These are phyloP conservation scores for Alternaria sp. DNA, from an alignment of 2,329 filamentous ascomycete genomes.

Conservation along the genomic window DNA sequence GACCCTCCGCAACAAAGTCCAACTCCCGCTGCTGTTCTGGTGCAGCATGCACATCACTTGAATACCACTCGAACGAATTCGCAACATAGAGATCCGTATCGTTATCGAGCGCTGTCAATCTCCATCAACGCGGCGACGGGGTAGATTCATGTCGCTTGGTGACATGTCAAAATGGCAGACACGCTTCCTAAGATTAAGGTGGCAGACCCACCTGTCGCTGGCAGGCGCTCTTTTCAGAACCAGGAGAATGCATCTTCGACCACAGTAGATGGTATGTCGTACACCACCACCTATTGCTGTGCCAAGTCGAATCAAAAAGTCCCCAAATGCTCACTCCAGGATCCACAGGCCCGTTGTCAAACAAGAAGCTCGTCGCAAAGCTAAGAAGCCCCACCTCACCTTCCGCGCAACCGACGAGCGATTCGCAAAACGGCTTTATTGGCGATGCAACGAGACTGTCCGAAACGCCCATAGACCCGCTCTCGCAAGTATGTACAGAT, in stretches of 20 bases:
- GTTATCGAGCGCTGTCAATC: background rate
- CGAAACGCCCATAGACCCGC: constrained; percentile 67
- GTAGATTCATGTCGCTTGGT: constrained; percentile 26
- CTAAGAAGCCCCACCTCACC: constrained; percentile 37
- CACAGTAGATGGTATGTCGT: constrained; percentile 40
- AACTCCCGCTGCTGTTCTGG: background rate
- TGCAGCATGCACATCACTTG: constrained; percentile 2
- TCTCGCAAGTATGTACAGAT: constrained; percentile 67
- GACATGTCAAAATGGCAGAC: constrained; percentile 47
- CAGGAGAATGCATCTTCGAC: constrained; percentile 36
- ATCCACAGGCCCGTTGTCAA: constrained; percentile 32
- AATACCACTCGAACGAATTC: background rate
- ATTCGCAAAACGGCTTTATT: constrained; percentile 29
- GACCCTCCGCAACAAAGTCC: constrained; percentile 22
- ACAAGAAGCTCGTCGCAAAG: constrained; percentile 42
- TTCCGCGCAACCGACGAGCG: constrained; percentile 28
- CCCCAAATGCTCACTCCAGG: constrained; percentile 29
- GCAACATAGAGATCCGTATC: background rate
- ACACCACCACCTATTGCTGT: background rate
- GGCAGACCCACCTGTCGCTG: constrained; percentile 53
- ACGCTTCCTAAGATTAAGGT: constrained; percentile 56
- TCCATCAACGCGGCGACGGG: background rate
- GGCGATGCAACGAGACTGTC: constrained; percentile 28
- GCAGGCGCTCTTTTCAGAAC: constrained; percentile 39
- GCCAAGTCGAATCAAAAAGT: background rate